Base-by-base conservation (phyloP, 169 alveolate species). In the Miamiensis avidus region DNA sequence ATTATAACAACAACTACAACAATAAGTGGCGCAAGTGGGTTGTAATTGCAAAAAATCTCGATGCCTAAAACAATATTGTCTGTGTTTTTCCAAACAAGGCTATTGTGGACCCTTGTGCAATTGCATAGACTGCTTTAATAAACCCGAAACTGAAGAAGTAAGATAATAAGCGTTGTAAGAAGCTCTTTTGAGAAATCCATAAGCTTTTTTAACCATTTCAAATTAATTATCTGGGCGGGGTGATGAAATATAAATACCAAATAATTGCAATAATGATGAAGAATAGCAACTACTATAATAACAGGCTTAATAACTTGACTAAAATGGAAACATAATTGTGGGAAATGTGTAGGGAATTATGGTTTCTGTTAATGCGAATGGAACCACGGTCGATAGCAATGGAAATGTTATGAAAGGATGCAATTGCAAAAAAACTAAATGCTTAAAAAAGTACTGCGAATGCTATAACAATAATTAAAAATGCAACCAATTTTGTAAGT, bases 51-150 rank as follows among this genome's bases (percentile, higher is more conserved):
- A 93, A 81, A 96, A 95, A 82, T 90, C 97, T 30, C 95, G 93
- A 86, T 96, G 98, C 78, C 85, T 96, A 34, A 96, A 96, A 86
- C 89, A 95, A 29, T 96, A 96, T 89, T 96, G 98, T 86, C 98
- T 95, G 78, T 96, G 98, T 81, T 96, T 96, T 89, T 96, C 97
- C 11, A 82, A 84, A 75, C 94, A 93, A 25, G 91, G 88, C 75
- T 93, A 90, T 81, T 96, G 98, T 82, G 82, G 87, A 30, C 91
- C 90, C 30, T 93, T 89, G 64, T 96, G 98, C 83, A 94, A 95
- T 85, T 96, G 98, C 82, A 69, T 65, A 33, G 92, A 91, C 77
- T 96, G 98, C 34, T 84, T 92, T 20, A 96, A 96, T 90, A 83
- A 85, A 49, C 87, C 88, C 26, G 97, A 94, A n/a, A 89, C 93